Conservation (phyloP, 352 stramenopile species). For the Elongisporangium prolatum region DNA sequence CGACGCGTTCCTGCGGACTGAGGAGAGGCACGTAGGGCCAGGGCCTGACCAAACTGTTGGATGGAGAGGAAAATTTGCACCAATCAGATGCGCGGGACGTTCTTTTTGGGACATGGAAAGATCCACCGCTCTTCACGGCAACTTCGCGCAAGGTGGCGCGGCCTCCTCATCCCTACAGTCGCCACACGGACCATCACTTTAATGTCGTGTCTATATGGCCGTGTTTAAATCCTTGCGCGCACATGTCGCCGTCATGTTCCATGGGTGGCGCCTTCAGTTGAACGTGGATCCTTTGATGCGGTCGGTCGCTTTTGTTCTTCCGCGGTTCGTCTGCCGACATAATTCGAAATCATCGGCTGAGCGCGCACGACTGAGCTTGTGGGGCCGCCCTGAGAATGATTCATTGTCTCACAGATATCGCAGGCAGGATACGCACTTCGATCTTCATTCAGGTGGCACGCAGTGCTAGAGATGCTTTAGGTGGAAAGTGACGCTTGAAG, state of each 20-base stretch:
- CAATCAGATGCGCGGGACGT: not conserved
- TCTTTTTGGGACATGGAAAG: slow-evolving; percentile 3
- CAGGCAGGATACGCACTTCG: not conserved
- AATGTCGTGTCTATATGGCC: not conserved
- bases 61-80: slow-evolving; percentile 1
- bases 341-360: not conserved
- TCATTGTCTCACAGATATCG: not conserved
- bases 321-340: not conserved
- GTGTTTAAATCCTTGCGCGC: not conserved
- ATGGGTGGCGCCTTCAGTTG: not conserved
- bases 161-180: not conserved
- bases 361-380: not conserved
- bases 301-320: not conserved
- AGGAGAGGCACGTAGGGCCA: not conserved
- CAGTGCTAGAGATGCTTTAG: not conserved
- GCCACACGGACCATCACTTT: not conserved
- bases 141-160: not conserved
- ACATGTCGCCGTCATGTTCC: not conserved
- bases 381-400: not conserved
- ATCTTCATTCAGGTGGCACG: not conserved
- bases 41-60: not conserved
- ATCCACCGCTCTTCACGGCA: not conserved
- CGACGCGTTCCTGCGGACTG: not conserved
- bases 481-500: not conserved
- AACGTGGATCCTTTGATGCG: not conserved